A percentile compares a stretch with the other conserved stretches of the same genome.
Conservation (phyloP, 1,284 basidiomycete genomes). For the Blastosporella zonata region DNA sequence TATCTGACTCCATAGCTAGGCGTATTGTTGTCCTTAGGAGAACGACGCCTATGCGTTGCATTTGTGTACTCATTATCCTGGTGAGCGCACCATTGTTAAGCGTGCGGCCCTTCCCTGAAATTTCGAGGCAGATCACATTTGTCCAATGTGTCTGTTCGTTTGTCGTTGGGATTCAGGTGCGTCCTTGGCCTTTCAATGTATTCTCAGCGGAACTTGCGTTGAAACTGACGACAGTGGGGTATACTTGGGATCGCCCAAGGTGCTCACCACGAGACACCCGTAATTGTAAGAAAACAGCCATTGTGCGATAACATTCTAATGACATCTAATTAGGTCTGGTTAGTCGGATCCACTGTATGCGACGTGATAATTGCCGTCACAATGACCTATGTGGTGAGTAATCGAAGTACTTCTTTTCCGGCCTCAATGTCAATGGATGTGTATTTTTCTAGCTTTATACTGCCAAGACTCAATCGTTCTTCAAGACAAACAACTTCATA, state of each 20-base stretch:
- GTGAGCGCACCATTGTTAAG: background rate
- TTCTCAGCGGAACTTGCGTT: background rate
- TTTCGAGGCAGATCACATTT: background rate
- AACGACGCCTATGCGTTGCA: background rate
- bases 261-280: background rate
- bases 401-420: background rate
- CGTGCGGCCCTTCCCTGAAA: background rate
- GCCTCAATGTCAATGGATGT: background rate
- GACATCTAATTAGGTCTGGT: slow-evolving; percentile 1
- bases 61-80: background rate
- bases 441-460: background rate
- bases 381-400: slow-evolving; percentile 1
- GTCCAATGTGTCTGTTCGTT: background rate
- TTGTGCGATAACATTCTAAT: background rate
- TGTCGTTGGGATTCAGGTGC: background rate
- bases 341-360: background rate
- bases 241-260: background rate
- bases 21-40: background rate
- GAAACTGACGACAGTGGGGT: background rate
- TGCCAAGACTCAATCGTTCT: slow-evolving; percentile 1
- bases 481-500: background rate
- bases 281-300: background rate
- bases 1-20: background rate
- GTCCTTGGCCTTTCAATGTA: background rate
- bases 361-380: slow-evolving; percentile 1